These are phyloP conservation scores for Rhodotorula kratochvilovae DNA, from an alignment of 768 basidiomycete genomes.

Conservation along the genomic window DNA sequence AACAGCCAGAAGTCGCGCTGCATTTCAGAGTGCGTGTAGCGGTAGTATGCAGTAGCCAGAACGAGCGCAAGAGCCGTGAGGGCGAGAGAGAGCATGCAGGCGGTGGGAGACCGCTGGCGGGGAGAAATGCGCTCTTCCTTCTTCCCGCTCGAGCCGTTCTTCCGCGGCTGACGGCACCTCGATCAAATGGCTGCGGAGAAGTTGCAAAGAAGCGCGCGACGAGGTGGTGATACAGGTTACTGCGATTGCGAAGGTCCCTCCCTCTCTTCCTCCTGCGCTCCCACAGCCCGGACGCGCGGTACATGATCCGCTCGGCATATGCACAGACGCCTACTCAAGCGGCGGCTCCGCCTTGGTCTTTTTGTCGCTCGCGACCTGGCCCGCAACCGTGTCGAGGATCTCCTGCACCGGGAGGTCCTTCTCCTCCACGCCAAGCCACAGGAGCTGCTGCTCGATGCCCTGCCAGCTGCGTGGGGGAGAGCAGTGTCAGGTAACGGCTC, in stretches of 20 bases:
- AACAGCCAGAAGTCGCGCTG: slow-evolving; percentile 31
- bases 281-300: too few relatives aligned
- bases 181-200: too few relatives aligned
- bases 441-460: slow-evolving; percentile 42
- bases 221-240: background rate
- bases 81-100: background rate
- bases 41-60: background rate
- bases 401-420: slow-evolving; percentile 38
- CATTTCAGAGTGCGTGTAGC: background rate
- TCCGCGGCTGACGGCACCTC: too few relatives aligned
- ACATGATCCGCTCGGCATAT: too few relatives aligned
- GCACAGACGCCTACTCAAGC: background rate
- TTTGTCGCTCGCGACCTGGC: slow-evolving; percentile 40
- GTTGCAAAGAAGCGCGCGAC: too few relatives aligned
- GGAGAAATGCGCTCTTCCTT: background rate
- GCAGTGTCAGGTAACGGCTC: background rate
- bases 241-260: background rate
- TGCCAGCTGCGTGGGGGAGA: slow-evolving; percentile 20
- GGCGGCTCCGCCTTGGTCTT: slow-evolving; percentile 36
- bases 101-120: background rate
- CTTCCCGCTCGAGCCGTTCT: background rate
- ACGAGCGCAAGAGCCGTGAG: background rate
- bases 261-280: background rate
- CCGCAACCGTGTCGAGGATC: slow-evolving; percentile 36
- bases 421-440: slow-evolving; percentile 40